Percentiles rank a stretch among this genome's conserved stretches.
Conservation (phyloP, 371 early-diverging fungal species). For the Syncephalastrum contaminatum region DNA sequence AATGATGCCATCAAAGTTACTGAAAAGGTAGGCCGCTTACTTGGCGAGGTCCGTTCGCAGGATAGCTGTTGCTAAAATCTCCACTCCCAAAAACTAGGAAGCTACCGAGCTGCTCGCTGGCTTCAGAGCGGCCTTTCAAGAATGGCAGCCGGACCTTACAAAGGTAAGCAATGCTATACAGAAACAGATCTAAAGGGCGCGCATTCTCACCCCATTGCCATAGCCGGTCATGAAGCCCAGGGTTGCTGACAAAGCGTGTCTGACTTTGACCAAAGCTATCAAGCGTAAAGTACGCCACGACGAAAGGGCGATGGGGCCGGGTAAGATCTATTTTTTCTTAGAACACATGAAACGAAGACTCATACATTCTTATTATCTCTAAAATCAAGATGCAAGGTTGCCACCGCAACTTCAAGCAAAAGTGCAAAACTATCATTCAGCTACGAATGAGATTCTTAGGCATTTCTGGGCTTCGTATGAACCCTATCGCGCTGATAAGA, state of each 20-base stretch:
- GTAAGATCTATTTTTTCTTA: slow-evolving; percentile 12
- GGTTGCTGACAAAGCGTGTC: slow-evolving; percentile 34
- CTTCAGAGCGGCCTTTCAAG: slow-evolving; percentile 34
- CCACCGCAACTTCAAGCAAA: slow-evolving; percentile 49
- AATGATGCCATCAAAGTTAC: slow-evolving; percentile 20
- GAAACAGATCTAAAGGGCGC: background rate
- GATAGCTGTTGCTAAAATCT: background rate
- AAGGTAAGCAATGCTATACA: slow-evolving; percentile 17
- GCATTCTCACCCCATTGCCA: too few species aligned
- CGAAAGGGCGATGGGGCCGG: slow-evolving; percentile 22
- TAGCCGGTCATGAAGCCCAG: slow-evolving; percentile 33
- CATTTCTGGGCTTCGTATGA: slow-evolving; percentile 64
- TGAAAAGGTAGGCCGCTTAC: slow-evolving; percentile 14
- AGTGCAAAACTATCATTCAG: slow-evolving; percentile 53
- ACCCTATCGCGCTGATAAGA: slow-evolving; percentile 53
- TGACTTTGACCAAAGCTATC: slow-evolving; percentile 29
- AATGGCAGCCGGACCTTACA: slow-evolving; percentile 42
- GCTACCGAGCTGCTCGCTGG: slow-evolving; percentile 21
- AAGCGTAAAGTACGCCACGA: slow-evolving; percentile 33
- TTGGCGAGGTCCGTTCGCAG: too few species aligned
- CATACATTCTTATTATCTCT: too few species aligned
- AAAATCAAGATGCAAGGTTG: slow-evolving; percentile 33
- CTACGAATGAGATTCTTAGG: slow-evolving; percentile 63
- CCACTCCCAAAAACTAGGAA: slow-evolving; percentile 13
- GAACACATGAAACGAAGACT: background rate